phyloP scores from a whole-genome alignment of 2,329 filamentous ascomycete genomes.

The Cordyceps sp. region DNA sequence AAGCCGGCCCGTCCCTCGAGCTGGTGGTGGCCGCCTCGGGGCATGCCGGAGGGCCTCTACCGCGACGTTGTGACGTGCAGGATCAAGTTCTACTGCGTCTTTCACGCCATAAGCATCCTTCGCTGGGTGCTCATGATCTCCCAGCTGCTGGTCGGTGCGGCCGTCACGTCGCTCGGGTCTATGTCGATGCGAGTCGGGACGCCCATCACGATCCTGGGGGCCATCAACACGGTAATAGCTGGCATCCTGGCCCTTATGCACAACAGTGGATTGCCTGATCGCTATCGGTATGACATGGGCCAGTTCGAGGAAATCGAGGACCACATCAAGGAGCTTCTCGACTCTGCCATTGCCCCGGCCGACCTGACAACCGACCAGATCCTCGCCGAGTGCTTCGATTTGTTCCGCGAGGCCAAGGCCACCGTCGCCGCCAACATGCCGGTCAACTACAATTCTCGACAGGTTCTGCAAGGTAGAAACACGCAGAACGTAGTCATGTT shows the following conservation, averaged over 20 bases:
- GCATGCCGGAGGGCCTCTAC: constrained; percentile 31
- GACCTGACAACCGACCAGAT: constrained; percentile 26
- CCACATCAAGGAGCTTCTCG: constrained; percentile 30
- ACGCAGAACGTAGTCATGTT: too few species aligned
- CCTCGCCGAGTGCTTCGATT: constrained; percentile 28
- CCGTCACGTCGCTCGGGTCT: constrained; percentile 32
- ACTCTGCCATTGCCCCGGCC: constrained; percentile 26
- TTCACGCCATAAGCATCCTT: constrained; percentile 22
- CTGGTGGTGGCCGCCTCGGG: constrained; percentile 27
- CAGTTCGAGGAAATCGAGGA: constrained; percentile 34
- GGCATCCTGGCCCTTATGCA: constrained; percentile 33
- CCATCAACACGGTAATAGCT: constrained; percentile 30
- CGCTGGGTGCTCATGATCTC: constrained; percentile 29
- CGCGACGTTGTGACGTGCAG: constrained; percentile 27
- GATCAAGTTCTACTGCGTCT: constrained; percentile 25
- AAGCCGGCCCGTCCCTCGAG: constrained; percentile 22
- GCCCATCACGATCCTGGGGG: constrained; percentile 31
- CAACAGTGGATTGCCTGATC: constrained; percentile 35
- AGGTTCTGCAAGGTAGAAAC: constrained; percentile 4
- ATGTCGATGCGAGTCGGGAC: constrained; percentile 18
- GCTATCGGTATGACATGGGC: constrained; percentile 30
- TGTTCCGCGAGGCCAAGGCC: constrained; percentile 26
- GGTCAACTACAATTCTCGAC: constrained; percentile 18
- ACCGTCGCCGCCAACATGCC: constrained; percentile 31
- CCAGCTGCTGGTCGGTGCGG: constrained; percentile 31